Percentiles rank a stretch among this genome's conserved stretches.
phyloP scores from a whole-genome alignment of 345 rosid genomes.

The Aurinia saxatilis region DNA sequence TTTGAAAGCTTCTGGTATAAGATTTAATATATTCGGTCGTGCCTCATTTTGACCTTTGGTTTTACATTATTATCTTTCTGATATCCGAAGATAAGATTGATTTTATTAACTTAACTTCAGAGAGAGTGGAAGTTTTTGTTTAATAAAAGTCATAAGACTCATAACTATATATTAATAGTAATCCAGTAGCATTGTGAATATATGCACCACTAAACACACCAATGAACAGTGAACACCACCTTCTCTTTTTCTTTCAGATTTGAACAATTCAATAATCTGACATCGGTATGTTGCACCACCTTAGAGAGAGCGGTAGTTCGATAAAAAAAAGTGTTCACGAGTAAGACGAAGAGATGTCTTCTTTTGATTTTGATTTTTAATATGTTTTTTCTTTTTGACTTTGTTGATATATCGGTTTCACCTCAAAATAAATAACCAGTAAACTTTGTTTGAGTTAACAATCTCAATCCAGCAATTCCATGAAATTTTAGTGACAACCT shows the following conservation, averaged over 20 bases:
- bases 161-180: not conserved
- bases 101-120: not conserved
- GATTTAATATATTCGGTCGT: not conserved
- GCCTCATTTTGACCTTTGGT: not conserved
- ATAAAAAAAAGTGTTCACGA: too few species aligned
- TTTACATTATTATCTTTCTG: not conserved
- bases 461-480: too few species aligned
- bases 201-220: not conserved
- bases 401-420: too few species aligned
- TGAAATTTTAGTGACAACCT: too few species aligned
- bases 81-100: not conserved
- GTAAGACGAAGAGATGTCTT: too few species aligned
- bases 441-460: too few species aligned
- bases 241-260: not conserved
- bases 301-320: not conserved
- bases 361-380: too few species aligned
- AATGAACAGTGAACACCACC: not conserved
- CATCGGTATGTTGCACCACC: not conserved
- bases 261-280: not conserved
- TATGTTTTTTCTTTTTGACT: too few species aligned
- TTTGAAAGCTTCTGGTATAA: not conserved
- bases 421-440: too few species aligned
- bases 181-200: not conserved
- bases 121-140: not conserved
- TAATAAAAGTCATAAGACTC: not conserved